Percentiles rank a stretch among this genome's conserved stretches.
Conservation (phyloP, 352 stramenopile species). For the Pythium angustatum region DNA sequence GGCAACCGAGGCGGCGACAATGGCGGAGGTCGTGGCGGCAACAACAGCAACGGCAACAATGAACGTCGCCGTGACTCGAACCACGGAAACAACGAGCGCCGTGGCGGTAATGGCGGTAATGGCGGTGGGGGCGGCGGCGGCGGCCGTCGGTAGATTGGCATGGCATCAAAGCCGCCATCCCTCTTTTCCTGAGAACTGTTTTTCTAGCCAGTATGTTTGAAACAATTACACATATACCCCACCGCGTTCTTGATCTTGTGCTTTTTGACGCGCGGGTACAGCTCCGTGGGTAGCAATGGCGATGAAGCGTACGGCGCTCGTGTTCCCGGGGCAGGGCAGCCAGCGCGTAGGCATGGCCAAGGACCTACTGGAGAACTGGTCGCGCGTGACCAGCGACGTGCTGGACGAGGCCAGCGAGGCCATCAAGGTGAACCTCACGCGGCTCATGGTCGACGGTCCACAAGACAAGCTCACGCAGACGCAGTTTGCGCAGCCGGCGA, state of each 20-base stretch:
- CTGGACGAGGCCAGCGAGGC: conserved; percentile 83
- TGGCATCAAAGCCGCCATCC: not conserved
- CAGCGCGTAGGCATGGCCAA: conserved; percentile 79
- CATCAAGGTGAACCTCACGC: conserved; percentile 53
- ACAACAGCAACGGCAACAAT: conserved; percentile 25
- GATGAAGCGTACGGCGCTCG: conserved; percentile 44
- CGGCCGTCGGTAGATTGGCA: conserved; percentile 40
- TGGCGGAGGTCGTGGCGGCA: not conserved
- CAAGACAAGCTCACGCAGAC: conserved; percentile 69
- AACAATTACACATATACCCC: conserved; percentile 29
- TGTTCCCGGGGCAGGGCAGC: conserved; percentile 86
- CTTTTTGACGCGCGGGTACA: not conserved
- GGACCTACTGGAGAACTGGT: conserved; percentile 76
- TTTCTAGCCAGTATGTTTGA: conserved; percentile 15
- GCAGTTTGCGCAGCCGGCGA: conserved; percentile 71
- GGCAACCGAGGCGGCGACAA: conserved; percentile 17
- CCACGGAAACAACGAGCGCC: conserved; percentile 20
- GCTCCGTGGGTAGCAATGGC: conserved; percentile 19
- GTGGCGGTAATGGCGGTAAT: conserved; percentile 3
- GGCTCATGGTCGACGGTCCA: conserved; percentile 62
- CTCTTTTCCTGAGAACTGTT: conserved; percentile 15
- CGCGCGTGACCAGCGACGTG: conserved; percentile 46
- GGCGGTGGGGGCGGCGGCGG: not conserved
- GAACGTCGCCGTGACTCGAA: conserved; percentile 26
- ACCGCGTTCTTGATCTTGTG: conserved; percentile 21